These are phyloP conservation scores for Ustulina deusta DNA, from an alignment of 2,329 filamentous ascomycete genomes.

Conservation along the genomic window DNA sequence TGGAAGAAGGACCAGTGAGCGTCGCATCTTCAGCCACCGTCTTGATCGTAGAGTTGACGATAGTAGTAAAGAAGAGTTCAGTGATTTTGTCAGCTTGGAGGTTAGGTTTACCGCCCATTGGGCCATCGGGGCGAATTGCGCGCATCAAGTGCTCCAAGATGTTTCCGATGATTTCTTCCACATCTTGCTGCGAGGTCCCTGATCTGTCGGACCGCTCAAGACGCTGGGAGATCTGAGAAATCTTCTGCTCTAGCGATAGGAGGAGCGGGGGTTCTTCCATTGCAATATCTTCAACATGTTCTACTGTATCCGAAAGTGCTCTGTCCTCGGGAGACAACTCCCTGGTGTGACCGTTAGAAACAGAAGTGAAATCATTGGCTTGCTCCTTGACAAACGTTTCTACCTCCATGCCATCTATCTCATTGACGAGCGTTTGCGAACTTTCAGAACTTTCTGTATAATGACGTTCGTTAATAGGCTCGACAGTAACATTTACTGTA, in stretches of 20 bases:
- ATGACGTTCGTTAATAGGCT: conserved; percentile 50
- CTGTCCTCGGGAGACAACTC: conserved; percentile 25
- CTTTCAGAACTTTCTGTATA: conserved; percentile 63
- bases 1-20: conserved; percentile 43
- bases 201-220: conserved; percentile 60
- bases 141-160: conserved; percentile 91
- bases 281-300: conserved; percentile 45
- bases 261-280: conserved; percentile 45
- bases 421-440: conserved; percentile 65
- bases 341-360: background rate
- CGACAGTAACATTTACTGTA: conserved; percentile 52
- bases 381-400: conserved; percentile 43
- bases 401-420: conserved; percentile 54
- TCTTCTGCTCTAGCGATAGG: conserved; percentile 60
- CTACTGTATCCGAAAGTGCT: conserved; percentile 22
- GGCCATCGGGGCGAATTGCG: conserved; percentile 79
- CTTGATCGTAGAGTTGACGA: conserved; percentile 70
- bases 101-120: conserved; percentile 70
- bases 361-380: background rate
- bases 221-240: conserved; percentile 55
- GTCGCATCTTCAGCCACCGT: conserved; percentile 48
- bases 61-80: conserved; percentile 73
- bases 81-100: conserved; percentile 87
- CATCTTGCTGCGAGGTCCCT: conserved; percentile 85
- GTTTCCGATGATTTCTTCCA: conserved; percentile 94